Conservation (phyloP, 331 rosid genomes). For the Rhamnella rubrinervis region DNA sequence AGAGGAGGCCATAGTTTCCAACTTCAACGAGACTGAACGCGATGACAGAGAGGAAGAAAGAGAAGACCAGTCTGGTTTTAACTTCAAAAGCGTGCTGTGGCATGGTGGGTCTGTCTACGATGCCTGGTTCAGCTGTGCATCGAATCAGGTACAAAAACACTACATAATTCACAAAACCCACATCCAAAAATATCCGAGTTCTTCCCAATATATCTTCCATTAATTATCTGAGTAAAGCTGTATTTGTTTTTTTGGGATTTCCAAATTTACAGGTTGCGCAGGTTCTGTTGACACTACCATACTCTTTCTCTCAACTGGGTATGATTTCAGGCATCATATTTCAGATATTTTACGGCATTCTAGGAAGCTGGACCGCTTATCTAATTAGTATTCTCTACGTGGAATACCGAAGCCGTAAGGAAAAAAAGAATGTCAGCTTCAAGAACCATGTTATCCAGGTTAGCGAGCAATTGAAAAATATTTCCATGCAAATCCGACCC, state of each 20-base stretch:
- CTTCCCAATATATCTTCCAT: not conserved
- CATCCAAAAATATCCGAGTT: conserved; percentile 4
- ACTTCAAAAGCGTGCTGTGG: conserved; percentile 63
- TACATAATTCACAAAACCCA: not conserved
- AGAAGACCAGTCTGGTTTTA: conserved; percentile 30
- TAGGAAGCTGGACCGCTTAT: conserved; percentile 96
- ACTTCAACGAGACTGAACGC: conserved; percentile 41
- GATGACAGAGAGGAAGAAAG: conserved; percentile 50
- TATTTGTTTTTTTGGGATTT: not conserved
- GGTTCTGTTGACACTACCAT: conserved; percentile 85
- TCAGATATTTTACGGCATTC: conserved; percentile 72
- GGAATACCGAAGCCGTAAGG: conserved; percentile 78
- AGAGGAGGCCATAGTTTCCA: conserved; percentile 70
- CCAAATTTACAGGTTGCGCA: conserved; percentile 71
- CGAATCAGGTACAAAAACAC: conserved; percentile 62
- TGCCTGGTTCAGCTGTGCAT: conserved; percentile 96
- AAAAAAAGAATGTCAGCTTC: conserved; percentile 84
- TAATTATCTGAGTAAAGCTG: not conserved
- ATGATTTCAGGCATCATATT: conserved; percentile 74
- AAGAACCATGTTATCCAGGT: conserved; percentile 98
- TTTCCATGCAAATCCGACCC: not conserved
- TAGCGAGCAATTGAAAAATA: not conserved
- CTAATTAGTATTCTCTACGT: conserved; percentile 80
- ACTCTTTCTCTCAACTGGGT: conserved; percentile 85
- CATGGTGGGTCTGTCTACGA: conserved; percentile 93